Evolutionary conservation across 1,284 basidiomycete genomes (phyloP), one percentile per base, ranked within the genome.

Genomic region (Ustilago shanxiensis): DNA sequence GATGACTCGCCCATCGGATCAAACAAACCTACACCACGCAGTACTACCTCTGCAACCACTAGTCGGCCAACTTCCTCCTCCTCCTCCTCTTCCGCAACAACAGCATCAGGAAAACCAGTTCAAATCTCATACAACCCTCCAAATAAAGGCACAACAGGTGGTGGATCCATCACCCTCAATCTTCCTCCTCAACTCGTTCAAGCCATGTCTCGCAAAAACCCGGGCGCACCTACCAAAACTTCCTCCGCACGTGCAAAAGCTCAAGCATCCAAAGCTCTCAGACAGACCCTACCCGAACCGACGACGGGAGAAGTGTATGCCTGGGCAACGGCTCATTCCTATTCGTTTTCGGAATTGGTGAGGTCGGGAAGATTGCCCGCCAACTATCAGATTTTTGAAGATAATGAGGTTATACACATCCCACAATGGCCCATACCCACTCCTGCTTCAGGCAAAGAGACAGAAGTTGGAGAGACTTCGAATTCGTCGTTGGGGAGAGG

Each of bases 361-460:
- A 47, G 63, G 29, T 77, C 71, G 11, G 79, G 77, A 5, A 57
- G 79, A 0, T 68, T 85, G 29, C 83, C 83, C 0, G 33, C 55
- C 9, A 71, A 72, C 20, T 82, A 79, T 62, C 72, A 68, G 47
- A 72, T 83, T 54, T 69, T 85, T 16, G 82, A 83, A 47, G 83
- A 85, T 39, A 77, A 79, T 52, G 81, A 85, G 52, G 83, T 83
- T 28, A 81, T 85, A 16, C 79, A 85, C 58, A 64, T 85, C 6
- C 83, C 83, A 2, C 60, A 69, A 10, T 84, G 83, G 84, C 83
- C 84, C 0, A 31, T 69, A 2, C 45, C 66, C 1, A 52, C 61
- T 6, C 41, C 56, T 14, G 9, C 3, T 37, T 14, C 9, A 37
- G 3, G 3, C 7, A 9, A 16, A 14, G 35, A 3, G 35, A 37